Base-by-base conservation (phyloP, 2,329 filamentous ascomycete species). In the Aspergillus neoniger region DNA sequence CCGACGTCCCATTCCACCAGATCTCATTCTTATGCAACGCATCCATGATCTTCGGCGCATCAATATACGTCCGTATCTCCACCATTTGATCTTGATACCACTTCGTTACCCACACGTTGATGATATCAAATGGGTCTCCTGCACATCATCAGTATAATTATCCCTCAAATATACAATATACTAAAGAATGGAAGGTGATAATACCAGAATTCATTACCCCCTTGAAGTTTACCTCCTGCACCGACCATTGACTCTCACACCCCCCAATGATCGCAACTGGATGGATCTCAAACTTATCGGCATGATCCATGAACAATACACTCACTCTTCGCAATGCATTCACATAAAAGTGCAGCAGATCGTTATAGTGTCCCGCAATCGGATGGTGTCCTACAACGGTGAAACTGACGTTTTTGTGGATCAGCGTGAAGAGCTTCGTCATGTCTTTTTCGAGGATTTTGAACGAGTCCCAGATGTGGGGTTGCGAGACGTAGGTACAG, bases 31-130 rank as follows among this genome's bases (percentile, higher is more conserved):
- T 72, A 32, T 70, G 63, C 39, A 74, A 57, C 2, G 66, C 69
- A 2, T 73, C 66, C 59, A 66, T 71, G 25, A 74, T 72, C 30
- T 57, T 63, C 2, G 67, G 64, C 12, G 70, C 63, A 25, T 74
- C 72, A 17, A 74, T 71, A 44, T 71, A 75, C 1, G 72, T 74
- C 6, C 72, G 69, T 2, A 74, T 69, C 58, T 75, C 72, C 7
- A 73, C 69, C 71, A 74, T 74, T 52, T 75, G 71, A 3, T 65
- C 65, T 5, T 61, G 28, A 53, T 72, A 15, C 73, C 73, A 74
- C 39, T 68, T 64, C 10, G 71, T 75, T 21, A 74, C 69, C 73
- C 72, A 75, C 6, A 74, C 71, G 53, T 74, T 74, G 48, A 70
- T 63, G 21, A 73, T 71, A 15, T 74, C 70, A 39, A 74, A 75